Percentiles rank a stretch among this genome's conserved stretches.
These are phyloP conservation scores for Bondarzewia mesenterica DNA, from an alignment of 1,284 basidiomycete genomes.

Conservation along the genomic window DNA sequence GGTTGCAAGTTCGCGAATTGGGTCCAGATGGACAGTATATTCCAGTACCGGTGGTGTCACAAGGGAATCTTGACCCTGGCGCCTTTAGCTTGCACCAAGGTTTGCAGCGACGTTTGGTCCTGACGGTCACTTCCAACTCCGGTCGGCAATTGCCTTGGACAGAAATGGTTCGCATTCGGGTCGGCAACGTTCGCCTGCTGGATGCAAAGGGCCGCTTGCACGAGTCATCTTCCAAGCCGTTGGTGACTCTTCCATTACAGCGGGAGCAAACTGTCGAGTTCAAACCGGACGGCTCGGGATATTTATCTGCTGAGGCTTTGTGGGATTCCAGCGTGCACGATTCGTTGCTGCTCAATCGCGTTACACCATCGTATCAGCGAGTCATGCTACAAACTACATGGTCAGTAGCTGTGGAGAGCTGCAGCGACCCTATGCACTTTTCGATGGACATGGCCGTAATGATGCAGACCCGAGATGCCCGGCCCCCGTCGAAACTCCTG, in stretches of 20 bases:
- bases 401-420: slow-evolving; percentile 77
- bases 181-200: slow-evolving; percentile 81
- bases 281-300: slow-evolving; percentile 76
- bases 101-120: slow-evolving; percentile 75
- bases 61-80: slow-evolving; percentile 76
- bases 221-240: slow-evolving; percentile 58
- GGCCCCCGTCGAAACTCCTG: slow-evolving; percentile 71
- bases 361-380: slow-evolving; percentile 73
- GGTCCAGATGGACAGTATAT: slow-evolving; percentile 78
- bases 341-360: slow-evolving; percentile 78
- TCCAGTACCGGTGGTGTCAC: slow-evolving; percentile 77
- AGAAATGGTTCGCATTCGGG: slow-evolving; percentile 66
- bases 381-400: slow-evolving; percentile 75
- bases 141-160: slow-evolving; percentile 86
- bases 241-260: slow-evolving; percentile 65
- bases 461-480: slow-evolving; percentile 83
- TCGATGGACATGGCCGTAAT: slow-evolving; percentile 80
- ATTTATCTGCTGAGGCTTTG: slow-evolving; percentile 59
- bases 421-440: slow-evolving; percentile 80
- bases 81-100: slow-evolving; percentile 90
- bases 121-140: slow-evolving; percentile 81
- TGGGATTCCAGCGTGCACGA: slow-evolving; percentile 96
- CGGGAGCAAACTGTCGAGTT: slow-evolving; percentile 69
- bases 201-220: slow-evolving; percentile 79
- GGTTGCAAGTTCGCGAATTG: slow-evolving; percentile 84